Percentiles rank a stretch among this genome's conserved stretches.
phyloP scores from a whole-genome alignment of 75 land plant genomes.

The Azolla pinnata region DNA sequence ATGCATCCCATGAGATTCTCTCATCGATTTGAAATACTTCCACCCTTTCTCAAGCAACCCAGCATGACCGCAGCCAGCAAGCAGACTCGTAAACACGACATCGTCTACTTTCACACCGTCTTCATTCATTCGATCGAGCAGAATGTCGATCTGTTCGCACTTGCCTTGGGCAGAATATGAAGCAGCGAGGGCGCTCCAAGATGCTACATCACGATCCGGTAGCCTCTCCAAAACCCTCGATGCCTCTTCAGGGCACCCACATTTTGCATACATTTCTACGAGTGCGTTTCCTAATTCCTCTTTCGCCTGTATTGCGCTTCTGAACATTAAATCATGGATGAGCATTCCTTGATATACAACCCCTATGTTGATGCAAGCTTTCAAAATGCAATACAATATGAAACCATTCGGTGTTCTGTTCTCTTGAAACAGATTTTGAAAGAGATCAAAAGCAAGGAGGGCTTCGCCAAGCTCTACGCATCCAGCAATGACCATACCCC shows the following conservation, averaged over 20 bases:
- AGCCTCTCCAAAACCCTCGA: conserved; percentile 11
- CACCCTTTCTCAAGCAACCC: conserved; percentile 18
- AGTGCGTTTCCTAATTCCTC: conserved; percentile 40
- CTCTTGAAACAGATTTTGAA: conserved; percentile 33
- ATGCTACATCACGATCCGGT: conserved; percentile 1
- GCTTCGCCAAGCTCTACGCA: conserved; percentile 16
- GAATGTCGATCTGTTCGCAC: neutral
- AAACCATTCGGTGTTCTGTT: conserved; percentile 25
- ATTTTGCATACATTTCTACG: conserved; percentile 52
- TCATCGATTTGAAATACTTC: conserved; percentile 20
- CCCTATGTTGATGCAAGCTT: neutral
- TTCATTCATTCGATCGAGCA: conserved; percentile 11
- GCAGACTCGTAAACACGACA: conserved; percentile 5
- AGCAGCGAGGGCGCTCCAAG: conserved; percentile 14
- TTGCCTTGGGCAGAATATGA: conserved; percentile 12
- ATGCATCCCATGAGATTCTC: conserved; percentile 1
- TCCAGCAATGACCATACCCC: no score
- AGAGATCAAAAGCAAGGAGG: conserved; percentile 28
- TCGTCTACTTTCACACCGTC: conserved; percentile 7
- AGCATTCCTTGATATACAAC: conserved; percentile 41
- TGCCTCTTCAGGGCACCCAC: conserved; percentile 26
- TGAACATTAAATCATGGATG: conserved; percentile 36
- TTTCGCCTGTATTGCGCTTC: conserved; percentile 32
- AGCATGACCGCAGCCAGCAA: conserved; percentile 22
- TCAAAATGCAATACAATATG: neutral